phyloP scores from a whole-genome alignment of 225 moss, liverwort and hornwort genomes.

The Physcomitrium patens region DNA sequence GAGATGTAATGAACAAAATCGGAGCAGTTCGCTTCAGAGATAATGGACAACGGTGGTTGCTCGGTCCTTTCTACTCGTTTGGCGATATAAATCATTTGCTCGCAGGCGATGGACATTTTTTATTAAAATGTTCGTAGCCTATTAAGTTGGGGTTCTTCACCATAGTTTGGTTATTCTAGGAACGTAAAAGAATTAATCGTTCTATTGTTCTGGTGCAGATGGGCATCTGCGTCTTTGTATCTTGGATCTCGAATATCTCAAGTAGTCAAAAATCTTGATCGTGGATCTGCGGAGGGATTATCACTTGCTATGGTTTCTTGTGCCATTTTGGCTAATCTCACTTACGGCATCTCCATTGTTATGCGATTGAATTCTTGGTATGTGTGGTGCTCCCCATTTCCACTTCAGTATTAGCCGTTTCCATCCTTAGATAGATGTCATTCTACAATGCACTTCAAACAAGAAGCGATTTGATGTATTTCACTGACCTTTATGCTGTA shows the following conservation, averaged over 20 bases:
- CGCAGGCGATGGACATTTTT: not conserved
- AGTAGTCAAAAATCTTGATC: constrained; percentile 61
- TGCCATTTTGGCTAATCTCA: constrained; percentile 72
- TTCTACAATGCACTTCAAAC: not conserved
- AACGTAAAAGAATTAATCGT: constrained; percentile 19
- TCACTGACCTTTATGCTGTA: not conserved
- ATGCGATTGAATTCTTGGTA: constrained; percentile 78
- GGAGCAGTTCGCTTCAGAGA: no score
- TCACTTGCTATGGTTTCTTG: constrained; percentile 78
- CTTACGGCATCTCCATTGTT: constrained; percentile 66
- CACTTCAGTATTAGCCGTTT: no score
- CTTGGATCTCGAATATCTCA: constrained; percentile 86
- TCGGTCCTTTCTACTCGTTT: not conserved
- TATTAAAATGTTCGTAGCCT: no score
- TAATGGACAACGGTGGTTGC: not conserved
- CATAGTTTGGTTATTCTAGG: not conserved
- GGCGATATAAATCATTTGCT: not conserved
- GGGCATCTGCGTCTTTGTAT: constrained; percentile 79
- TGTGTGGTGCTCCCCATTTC: constrained; percentile 22
- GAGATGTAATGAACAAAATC: no score
- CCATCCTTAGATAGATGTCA: constrained; percentile 21
- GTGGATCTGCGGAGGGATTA: constrained; percentile 82
- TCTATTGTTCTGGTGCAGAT: constrained; percentile 54
- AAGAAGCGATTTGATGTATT: constrained; percentile 16
- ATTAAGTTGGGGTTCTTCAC: not conserved